phyloP scores from a whole-genome alignment of 306 rosid species.

The Castanea sativa region DNA sequence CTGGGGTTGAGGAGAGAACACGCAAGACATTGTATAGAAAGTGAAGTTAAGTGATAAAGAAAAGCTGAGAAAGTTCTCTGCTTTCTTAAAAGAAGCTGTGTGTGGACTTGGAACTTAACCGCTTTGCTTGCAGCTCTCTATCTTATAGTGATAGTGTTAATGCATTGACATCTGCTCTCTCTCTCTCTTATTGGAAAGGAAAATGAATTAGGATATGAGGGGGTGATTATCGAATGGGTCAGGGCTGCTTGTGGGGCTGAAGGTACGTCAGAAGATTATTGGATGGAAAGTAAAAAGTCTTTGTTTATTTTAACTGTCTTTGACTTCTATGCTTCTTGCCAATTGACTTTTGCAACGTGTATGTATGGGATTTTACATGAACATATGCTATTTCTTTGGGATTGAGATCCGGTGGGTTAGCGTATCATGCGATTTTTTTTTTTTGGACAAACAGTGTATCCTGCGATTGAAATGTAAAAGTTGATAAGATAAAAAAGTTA shows the following conservation, averaged over 20 bases:
- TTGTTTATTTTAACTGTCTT: background rate
- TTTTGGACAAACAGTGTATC: no score
- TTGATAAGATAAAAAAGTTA: no score
- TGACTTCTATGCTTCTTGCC: background rate
- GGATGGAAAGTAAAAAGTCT: slow-evolving; percentile 1
- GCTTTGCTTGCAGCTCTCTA: slow-evolving; percentile 29
- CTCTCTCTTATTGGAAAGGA: slow-evolving; percentile 41
- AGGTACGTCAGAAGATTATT: slow-evolving; percentile 19
- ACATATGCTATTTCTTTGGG: no score
- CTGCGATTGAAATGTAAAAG: no score
- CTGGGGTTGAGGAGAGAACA: slow-evolving; percentile 12
- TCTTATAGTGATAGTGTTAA: slow-evolving; percentile 13
- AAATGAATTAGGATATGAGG: slow-evolving; percentile 26
- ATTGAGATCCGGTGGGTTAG: no score
- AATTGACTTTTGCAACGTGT: background rate
- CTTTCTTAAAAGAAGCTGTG: slow-evolving; percentile 34
- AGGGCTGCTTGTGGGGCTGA: slow-evolving; percentile 11
- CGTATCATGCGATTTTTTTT: no score
- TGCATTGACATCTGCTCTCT: slow-evolving; percentile 20
- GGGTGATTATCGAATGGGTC: slow-evolving; percentile 38
- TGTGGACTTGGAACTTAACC: slow-evolving; percentile 28
- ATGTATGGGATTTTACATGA: background rate
- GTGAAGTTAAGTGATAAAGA: slow-evolving; percentile 3
- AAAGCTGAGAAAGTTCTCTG: slow-evolving; percentile 29
- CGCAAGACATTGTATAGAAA: slow-evolving; percentile 33